phyloP scores from a whole-genome alignment of 108 stramenopile genomes.

The Cylindrotheca closterium region DNA sequence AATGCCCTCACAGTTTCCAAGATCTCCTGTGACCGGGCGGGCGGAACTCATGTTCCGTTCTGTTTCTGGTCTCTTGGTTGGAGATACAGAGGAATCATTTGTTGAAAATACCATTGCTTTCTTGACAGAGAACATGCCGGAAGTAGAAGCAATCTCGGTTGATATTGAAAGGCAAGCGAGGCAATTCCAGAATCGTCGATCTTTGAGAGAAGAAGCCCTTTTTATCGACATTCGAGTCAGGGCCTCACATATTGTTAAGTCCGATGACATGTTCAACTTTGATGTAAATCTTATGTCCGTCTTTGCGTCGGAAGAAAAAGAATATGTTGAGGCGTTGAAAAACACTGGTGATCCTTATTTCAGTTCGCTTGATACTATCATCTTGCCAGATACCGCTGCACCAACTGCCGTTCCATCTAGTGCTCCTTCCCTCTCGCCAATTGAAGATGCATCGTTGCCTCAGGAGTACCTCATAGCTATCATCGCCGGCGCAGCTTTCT shows the following conservation, averaged over 20 bases:
- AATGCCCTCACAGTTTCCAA: not conserved
- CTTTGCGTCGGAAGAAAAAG: not conserved
- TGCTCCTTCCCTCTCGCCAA: not conserved
- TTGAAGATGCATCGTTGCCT: not conserved
- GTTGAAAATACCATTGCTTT: conserved; percentile 4
- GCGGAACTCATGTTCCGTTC: conserved; percentile 1
- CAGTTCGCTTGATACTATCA: not conserved
- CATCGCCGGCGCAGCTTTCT: not conserved
- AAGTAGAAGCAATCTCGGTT: conserved; percentile 8
- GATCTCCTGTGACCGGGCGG: not conserved
- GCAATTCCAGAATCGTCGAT: not conserved
- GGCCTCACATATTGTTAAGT: not conserved
- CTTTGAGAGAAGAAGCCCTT: not conserved
- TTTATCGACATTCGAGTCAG: not conserved
- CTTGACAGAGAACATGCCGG: not conserved
- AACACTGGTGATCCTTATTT: not conserved
- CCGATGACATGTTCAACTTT: not conserved
- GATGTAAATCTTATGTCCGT: not conserved
- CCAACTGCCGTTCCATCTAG: not conserved
- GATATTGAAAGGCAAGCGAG: not conserved
- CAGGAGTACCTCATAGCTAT: not conserved
- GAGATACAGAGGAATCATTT: conserved; percentile 1
- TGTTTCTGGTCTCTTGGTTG: conserved; percentile 10
- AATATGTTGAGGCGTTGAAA: conserved; percentile 1
- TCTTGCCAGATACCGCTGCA: not conserved